Percentiles rank a stretch among this genome's conserved stretches.
phyloP scores from a whole-genome alignment of 495 filamentous ascomycete genomes.

The Tirmania nivea region DNA sequence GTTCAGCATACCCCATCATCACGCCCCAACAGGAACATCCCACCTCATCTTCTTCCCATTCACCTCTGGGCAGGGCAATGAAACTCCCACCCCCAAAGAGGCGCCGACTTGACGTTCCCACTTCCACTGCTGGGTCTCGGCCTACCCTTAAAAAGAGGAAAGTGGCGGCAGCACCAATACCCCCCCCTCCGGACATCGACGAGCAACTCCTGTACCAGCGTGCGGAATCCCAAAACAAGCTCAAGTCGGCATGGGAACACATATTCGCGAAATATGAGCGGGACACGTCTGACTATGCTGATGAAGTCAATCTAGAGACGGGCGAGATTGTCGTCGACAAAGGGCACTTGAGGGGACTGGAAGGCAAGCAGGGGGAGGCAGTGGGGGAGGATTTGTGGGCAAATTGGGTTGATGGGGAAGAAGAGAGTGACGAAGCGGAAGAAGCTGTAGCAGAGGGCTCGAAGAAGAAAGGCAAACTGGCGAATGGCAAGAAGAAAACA shows the following conservation, averaged over 20 bases:
- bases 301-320: slow-evolving; percentile 59
- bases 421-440: background rate
- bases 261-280: slow-evolving; percentile 76
- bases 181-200: background rate
- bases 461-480: background rate
- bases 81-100: background rate
- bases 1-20: background rate
- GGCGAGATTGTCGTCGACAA: slow-evolving; percentile 68
- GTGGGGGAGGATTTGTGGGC: background rate
- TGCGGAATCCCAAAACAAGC: slow-evolving; percentile 21
- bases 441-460: background rate
- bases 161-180: background rate
- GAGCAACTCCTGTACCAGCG: background rate
- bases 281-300: slow-evolving; percentile 60
- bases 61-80: background rate
- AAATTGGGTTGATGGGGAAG: background rate
- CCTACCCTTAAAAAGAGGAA: background rate
- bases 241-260: slow-evolving; percentile 61
- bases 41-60: background rate
- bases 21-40: background rate
- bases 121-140: background rate
- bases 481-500: no score
- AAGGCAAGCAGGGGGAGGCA: background rate
- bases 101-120: background rate
- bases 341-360: slow-evolving; percentile 34